Evolutionary conservation across 1,139 yeast genomes (phyloP), one percentile per base, ranked within the genome.

Genomic region (Suhomyces atakaporum): DNA sequence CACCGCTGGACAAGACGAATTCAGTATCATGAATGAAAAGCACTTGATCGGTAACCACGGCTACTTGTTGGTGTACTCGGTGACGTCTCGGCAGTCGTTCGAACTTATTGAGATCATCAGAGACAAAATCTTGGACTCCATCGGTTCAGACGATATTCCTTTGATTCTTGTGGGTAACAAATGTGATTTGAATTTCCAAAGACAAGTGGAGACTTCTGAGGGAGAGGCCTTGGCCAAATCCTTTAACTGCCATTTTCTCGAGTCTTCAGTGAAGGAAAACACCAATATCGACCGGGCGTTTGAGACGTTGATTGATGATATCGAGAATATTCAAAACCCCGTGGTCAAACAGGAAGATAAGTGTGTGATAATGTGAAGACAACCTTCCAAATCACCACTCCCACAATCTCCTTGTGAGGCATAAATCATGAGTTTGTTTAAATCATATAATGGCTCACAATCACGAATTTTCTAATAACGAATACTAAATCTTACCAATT

Each of bases 1-100:
- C 56, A 89, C 97, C 0, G 96, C 96, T 1, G 97, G 97, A n/a
- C 92, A 83, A 66, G 96, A 89, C 60, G 96, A 89, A 66, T 86
- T 83, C 57, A 79, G 88, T 42, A 81, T 87, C 51, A 79, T 89
- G 68, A 85, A 81, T 56, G 92, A 86, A 60, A 85, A 86, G 53
- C 85, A 87, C 46, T 66, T 87, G 38, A 84, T 86, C 37, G 95
- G 95, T 11, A 80, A 85, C 36, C 95, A 87, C 56, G 97, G 96
- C 2, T 86, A 85, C 57, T 69, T 89, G 43, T 67, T 89, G 31
- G 87, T 88, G 25, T 89, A 86, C 62, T 84, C 94, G 34, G 89
- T 89, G 34, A 81, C 89, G 14, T 83, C 90, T 29, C 69, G 85
- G 48, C 78, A 81, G 46, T 83, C 94, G 26, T 88, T 89, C 60